A percentile compares a stretch with the other conserved stretches of the same genome.
phyloP scores from a whole-genome alignment of 2,329 filamentous ascomycete species.

The Penicillium sp. region DNA sequence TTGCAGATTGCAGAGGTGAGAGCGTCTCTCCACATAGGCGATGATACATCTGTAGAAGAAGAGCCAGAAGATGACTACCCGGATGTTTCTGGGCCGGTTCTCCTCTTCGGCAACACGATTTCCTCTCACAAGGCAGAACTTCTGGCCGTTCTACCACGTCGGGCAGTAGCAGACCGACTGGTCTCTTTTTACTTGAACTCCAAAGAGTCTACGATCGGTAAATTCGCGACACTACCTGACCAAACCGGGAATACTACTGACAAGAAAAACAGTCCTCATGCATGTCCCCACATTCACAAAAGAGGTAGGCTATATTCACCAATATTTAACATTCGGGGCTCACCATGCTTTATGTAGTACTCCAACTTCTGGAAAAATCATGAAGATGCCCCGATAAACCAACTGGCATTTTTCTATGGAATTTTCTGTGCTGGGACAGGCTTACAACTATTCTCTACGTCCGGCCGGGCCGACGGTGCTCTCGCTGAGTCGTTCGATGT shows the following conservation, averaged over 20 bases:
- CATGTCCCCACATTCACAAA: constrained; percentile 19
- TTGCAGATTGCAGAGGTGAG: constrained; percentile 3
- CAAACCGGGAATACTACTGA: neutral
- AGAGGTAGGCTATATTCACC: constrained; percentile 13
- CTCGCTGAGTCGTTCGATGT: constrained; percentile 17
- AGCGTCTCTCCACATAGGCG: neutral
- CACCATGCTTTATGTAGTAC: constrained; percentile 13
- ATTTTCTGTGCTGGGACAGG: constrained; percentile 18
- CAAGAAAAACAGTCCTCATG: constrained; percentile 15
- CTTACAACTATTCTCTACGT: constrained; percentile 16
- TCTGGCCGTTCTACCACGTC: neutral
- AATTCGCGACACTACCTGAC: neutral
- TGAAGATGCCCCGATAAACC: constrained; percentile 12
- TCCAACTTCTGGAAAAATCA: constrained; percentile 19
- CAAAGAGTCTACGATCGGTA: neutral
- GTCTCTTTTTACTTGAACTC: constrained; percentile 3
- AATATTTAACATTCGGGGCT: neutral
- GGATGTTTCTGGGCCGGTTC: constrained; percentile 1
- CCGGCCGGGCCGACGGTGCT: constrained; percentile 10
- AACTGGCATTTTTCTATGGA: constrained; percentile 19
- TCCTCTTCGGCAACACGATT: neutral
- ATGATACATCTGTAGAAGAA: neutral
- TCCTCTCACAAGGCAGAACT: neutral
- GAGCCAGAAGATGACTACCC: neutral
- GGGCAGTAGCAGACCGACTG: constrained; percentile 1